Evolutionary conservation across 2,329 filamentous ascomycete species (phyloP), one percentile per base, ranked within the genome.

Genomic region (Dothideomycetidae sp.): DNA sequence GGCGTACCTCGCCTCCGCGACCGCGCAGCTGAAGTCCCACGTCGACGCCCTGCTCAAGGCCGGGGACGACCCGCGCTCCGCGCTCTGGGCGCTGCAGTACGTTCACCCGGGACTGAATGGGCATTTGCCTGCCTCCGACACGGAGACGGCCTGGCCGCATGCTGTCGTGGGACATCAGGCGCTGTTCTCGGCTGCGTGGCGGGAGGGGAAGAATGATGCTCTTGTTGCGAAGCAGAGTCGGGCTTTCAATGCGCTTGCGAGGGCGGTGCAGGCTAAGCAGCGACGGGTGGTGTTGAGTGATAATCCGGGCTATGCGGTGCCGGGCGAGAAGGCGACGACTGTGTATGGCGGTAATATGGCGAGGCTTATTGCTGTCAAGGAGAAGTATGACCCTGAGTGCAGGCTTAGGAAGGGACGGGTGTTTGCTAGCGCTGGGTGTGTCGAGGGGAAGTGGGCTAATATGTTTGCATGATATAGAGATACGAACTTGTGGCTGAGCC

Each of bases 351-450:
- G 36, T 4, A 45, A 45, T 36, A 29, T 42, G 5, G 14, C 36
- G 34, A 43, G 39, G 23, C 17, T 45, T 13, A 33, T 42, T 13
- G n/a, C 21, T 18, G 30, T 45, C 17, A 44, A 45, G 39, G 18
- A 23, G 23, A 44, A 40, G 19, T 45, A 44, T 40, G 41, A 45
- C 40, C 43, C 41, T 3, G 13, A 33, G 15, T 44, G 42, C 19
- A n/a, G 33, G 13, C 36, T 42, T 11, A 36, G 41, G 30, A 36
- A 42, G 16, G 36, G 42, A 14, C 21, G 36, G 12, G 39, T 44
- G n/a, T 44, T 44, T 44, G 39, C 42, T 9, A 39, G 18, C 16
- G 13, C 15, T 3, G 33, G 18, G 16, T 44, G 42, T 31, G 31
- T 41, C 5, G 15, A 28, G 12, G 29, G 30, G 7, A 39, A 36